These are phyloP conservation scores for Ilex paraguariensis DNA, from an alignment of 305 asterid genomes.

Conservation along the genomic window DNA sequence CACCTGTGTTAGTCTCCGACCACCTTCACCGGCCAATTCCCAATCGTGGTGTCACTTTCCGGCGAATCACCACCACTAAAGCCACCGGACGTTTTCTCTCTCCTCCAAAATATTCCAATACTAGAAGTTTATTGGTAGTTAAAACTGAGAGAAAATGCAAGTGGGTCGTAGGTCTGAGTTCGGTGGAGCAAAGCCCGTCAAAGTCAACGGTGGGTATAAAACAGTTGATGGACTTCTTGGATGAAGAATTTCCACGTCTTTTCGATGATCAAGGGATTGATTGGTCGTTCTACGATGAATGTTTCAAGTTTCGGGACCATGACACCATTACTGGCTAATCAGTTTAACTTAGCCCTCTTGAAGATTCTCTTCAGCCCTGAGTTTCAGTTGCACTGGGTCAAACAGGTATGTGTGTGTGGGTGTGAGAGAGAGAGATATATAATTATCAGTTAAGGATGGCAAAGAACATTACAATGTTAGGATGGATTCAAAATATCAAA, in stretches of 20 bases:
- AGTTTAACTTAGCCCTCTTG: slow-evolving; percentile 69
- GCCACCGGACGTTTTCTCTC: slow-evolving; percentile 15
- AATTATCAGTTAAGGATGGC: no score
- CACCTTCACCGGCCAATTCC: no score
- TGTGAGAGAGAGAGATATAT: no score
- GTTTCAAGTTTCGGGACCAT: slow-evolving; percentile 75
- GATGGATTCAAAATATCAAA: no score
- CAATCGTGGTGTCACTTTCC: no score
- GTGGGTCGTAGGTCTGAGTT: slow-evolving; percentile 35
- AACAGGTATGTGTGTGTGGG: slow-evolving; percentile 42
- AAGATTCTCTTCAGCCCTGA: slow-evolving; percentile 63
- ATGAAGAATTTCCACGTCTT: slow-evolving; percentile 79
- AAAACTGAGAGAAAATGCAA: slow-evolving; percentile 12
- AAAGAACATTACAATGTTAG: no score
- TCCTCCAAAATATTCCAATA: slow-evolving; percentile 18
- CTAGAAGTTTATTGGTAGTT: slow-evolving; percentile 13
- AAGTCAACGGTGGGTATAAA: slow-evolving; percentile 29
- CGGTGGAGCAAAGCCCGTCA: slow-evolving; percentile 51
- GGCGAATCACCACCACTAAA: slow-evolving; percentile 7
- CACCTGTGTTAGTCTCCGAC: no score
- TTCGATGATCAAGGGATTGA: slow-evolving; percentile 87
- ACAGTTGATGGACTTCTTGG: slow-evolving; percentile 60
- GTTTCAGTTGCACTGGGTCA: slow-evolving; percentile 73
- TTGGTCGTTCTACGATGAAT: slow-evolving; percentile 67
- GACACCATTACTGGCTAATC: slow-evolving; percentile 66